Conservation (phyloP, 2,329 filamentous ascomycete genomes). For the Trichoderma sp. region DNA sequence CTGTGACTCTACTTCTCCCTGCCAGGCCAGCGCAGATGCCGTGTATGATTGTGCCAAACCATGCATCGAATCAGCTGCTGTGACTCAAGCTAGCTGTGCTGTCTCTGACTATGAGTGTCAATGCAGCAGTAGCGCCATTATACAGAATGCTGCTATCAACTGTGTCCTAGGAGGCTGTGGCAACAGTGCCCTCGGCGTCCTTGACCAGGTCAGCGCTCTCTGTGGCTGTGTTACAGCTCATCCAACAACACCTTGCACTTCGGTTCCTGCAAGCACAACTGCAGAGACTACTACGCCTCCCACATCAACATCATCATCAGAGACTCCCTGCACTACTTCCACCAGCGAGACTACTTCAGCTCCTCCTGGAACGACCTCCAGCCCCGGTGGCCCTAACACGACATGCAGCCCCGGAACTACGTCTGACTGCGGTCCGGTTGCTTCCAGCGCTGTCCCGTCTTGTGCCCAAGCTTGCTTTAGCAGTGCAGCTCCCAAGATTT, state of each 20-base stretch:
- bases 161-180: constrained; percentile 28
- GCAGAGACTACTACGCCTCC: not conserved
- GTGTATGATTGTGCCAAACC: constrained; percentile 21
- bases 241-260: constrained; percentile 17
- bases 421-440: constrained; percentile 28
- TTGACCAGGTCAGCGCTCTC: constrained; percentile 24
- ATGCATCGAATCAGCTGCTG: constrained; percentile 23
- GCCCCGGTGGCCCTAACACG: constrained; percentile 20
- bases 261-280: constrained; percentile 1
- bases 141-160: constrained; percentile 20
- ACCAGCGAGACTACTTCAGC: not conserved
- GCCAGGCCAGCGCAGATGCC: constrained; percentile 19
- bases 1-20: constrained; percentile 12
- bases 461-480: constrained; percentile 32
- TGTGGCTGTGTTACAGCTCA: constrained; percentile 27
- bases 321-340: not conserved
- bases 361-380: not conserved
- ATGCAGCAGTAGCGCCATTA: constrained; percentile 20
- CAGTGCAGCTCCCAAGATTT: constrained; percentile 26
- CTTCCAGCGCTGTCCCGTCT: constrained; percentile 27
- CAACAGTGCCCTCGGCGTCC: constrained; percentile 21
- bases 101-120: constrained; percentile 22
- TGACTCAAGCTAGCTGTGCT: constrained; percentile 15
- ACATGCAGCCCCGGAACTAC: constrained; percentile 12
- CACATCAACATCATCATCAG: not conserved